Conservation (phyloP, 2,329 filamentous ascomycete genomes). For the Pestalotiopsis sp. region DNA sequence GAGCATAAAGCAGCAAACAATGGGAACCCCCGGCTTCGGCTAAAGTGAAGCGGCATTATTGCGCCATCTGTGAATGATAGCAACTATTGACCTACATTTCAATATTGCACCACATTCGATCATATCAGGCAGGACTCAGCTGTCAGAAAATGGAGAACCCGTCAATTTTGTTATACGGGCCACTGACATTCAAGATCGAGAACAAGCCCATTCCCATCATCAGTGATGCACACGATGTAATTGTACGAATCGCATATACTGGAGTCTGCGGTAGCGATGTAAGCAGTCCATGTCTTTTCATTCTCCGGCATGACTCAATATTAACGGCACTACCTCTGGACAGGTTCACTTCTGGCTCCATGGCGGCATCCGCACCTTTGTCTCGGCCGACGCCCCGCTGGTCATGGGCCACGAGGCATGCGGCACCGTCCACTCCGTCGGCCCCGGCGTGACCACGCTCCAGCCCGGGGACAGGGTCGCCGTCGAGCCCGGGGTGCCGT, state of each 20-base stretch:
- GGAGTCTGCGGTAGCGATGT: constrained; percentile 86
- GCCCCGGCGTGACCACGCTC: constrained; percentile 64
- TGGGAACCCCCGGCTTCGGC: neutral
- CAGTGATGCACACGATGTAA: constrained; percentile 70
- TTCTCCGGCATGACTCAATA: neutral
- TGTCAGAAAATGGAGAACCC: constrained; percentile 63
- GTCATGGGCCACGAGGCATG: constrained; percentile 74
- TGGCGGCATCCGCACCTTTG: constrained; percentile 84
- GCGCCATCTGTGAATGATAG: no score
- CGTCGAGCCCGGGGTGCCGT: constrained; percentile 87
- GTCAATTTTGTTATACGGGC: constrained; percentile 82
- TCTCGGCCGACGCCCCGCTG: constrained; percentile 75
- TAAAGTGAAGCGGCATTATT: neutral
- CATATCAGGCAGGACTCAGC: neutral
- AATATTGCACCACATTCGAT: no score
- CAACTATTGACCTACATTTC: no score
- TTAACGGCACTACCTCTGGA: neutral
- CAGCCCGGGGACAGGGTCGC: constrained; percentile 81
- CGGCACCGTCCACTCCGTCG: constrained; percentile 75
- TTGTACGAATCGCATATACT: constrained; percentile 81
- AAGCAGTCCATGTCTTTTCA: neutral
- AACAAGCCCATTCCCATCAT: constrained; percentile 75
- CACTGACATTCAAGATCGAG: constrained; percentile 72
- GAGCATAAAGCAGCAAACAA: neutral
- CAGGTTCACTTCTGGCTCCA: constrained; percentile 79